Evolutionary conservation across 345 rosid species (phyloP).

Genomic region (Eucalyptus grandis): DNA sequence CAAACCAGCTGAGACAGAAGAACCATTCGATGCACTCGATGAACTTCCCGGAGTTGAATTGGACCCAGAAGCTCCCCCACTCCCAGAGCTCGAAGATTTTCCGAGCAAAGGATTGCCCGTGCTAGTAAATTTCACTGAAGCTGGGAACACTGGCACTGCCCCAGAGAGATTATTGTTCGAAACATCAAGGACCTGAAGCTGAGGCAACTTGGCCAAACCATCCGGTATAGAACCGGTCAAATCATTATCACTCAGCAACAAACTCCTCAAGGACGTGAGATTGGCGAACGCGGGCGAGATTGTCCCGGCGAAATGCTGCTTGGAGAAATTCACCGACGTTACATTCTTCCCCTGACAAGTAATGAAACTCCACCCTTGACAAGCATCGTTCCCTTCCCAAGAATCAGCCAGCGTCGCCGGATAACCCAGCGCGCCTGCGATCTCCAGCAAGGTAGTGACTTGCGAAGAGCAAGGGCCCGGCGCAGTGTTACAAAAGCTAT

Average conservation of each 20-base stretch:
- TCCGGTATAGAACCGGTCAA: slow-evolving; percentile 59
- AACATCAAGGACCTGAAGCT: slow-evolving; percentile 43
- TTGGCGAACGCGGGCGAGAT: slow-evolving; percentile 55
- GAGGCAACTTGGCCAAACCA: slow-evolving; percentile 32
- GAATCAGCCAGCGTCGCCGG: slow-evolving; percentile 47
- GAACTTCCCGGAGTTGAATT: background rate
- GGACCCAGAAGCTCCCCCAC: background rate
- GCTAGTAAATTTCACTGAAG: slow-evolving; percentile 19
- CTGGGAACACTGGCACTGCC: slow-evolving; percentile 24
- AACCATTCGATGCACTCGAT: slow-evolving; percentile 2
- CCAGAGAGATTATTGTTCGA: slow-evolving; percentile 73
- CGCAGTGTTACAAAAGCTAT: slow-evolving; percentile 29
- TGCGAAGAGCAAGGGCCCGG: slow-evolving; percentile 38
- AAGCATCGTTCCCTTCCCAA: slow-evolving; percentile 75
- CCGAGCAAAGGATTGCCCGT: slow-evolving; percentile 48
- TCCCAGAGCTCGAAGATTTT: background rate
- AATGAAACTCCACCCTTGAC: slow-evolving; percentile 44
- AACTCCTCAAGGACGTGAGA: slow-evolving; percentile 37
- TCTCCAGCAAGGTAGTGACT: slow-evolving; percentile 43
- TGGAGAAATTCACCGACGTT: slow-evolving; percentile 30
- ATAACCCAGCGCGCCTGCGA: slow-evolving; percentile 59
- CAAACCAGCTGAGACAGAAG: slow-evolving; percentile 7
- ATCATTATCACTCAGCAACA: slow-evolving; percentile 48
- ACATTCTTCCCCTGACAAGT: slow-evolving; percentile 29
- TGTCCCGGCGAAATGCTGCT: slow-evolving; percentile 32